phyloP scores from a whole-genome alignment of 2,329 filamentous ascomycete genomes.

The Coniella lustricola region DNA sequence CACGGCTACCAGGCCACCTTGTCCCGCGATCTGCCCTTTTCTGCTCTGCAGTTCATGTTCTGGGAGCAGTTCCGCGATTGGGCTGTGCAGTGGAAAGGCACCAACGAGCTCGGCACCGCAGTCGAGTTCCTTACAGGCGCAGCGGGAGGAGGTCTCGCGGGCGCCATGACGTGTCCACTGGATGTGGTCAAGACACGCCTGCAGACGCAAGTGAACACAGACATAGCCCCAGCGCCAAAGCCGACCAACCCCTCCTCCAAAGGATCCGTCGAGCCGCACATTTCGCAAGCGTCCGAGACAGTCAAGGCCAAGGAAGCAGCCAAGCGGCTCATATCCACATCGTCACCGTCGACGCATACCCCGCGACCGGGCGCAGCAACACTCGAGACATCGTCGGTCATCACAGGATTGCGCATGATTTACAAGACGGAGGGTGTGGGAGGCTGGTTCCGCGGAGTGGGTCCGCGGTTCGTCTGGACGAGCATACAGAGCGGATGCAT shows the following conservation, averaged over 20 bases:
- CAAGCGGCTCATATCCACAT: constrained; percentile 77
- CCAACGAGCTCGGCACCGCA: constrained; percentile 74
- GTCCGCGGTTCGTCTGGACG: constrained; percentile 90
- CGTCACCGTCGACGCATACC: constrained; percentile 77
- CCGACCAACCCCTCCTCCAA: constrained; percentile 17
- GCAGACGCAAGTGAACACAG: constrained; percentile 72
- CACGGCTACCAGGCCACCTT: constrained; percentile 97
- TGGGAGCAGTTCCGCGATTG: constrained; percentile 88
- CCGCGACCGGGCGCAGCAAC: constrained; percentile 70
- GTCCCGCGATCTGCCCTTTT: constrained; percentile 90
- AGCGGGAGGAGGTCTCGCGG: constrained; percentile 83
- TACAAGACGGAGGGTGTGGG: constrained; percentile 82
- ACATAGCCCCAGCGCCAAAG: constrained; percentile 23
- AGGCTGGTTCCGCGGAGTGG: constrained; percentile 92
- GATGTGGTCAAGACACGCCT: constrained; percentile 97
- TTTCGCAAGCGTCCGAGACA: constrained; percentile 22
- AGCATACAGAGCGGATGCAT: constrained; percentile 96
- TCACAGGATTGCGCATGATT: constrained; percentile 77
- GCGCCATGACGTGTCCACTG: constrained; percentile 88
- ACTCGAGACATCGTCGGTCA: constrained; percentile 82
- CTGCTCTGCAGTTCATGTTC: constrained; percentile 93
- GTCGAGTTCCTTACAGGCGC: constrained; percentile 86
- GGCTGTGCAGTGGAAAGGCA: constrained; percentile 71
- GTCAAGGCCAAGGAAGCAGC: constrained; percentile 37
- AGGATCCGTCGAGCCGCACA: constrained; percentile 12